Percentiles rank a stretch among this genome's conserved stretches.
Evolutionary conservation across 23 red algal species (phyloP).

Genomic region (Gracilaria caudata): DNA sequence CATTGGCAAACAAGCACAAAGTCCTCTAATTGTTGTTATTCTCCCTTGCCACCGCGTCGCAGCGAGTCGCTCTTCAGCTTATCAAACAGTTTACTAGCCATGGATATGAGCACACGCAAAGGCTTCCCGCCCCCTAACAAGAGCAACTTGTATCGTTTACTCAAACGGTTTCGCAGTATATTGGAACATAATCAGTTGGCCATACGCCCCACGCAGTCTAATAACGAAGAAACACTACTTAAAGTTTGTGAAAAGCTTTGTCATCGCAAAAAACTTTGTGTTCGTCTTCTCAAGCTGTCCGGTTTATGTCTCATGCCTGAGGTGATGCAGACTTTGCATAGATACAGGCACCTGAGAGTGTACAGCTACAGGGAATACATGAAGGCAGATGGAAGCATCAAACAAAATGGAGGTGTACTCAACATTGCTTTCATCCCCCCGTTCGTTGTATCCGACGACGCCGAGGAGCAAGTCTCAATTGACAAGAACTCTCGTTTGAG

Average conservation of each 20-base stretch:
- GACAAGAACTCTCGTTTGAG: slow-evolving; percentile 23
- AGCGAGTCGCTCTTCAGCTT: background rate
- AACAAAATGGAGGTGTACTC: slow-evolving; percentile 31
- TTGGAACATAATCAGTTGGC: slow-evolving; percentile 27
- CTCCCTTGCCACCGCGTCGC: background rate
- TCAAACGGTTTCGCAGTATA: slow-evolving; percentile 41
- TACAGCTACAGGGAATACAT: slow-evolving; percentile 42
- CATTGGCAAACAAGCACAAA: background rate
- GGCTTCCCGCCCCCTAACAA: slow-evolving; percentile 26
- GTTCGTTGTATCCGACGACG: slow-evolving; percentile 27
- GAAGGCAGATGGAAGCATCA: slow-evolving; percentile 41
- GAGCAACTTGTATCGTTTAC: slow-evolving; percentile 37
- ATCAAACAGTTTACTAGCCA: slow-evolving; percentile 1
- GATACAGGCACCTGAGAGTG: slow-evolving; percentile 27
- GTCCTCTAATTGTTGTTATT: background rate
- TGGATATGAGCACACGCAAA: slow-evolving; percentile 27
- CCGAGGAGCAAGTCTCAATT: slow-evolving; percentile 18
- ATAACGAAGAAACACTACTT: slow-evolving; percentile 15
- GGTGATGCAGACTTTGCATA: slow-evolving; percentile 31
- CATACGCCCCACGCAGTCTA: slow-evolving; percentile 11
- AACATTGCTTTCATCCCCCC: slow-evolving; percentile 40
- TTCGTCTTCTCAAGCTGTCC: slow-evolving; percentile 21
- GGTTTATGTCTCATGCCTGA: slow-evolving; percentile 38
- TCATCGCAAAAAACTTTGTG: slow-evolving; percentile 40
- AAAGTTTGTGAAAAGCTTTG: slow-evolving; percentile 36